A percentile compares a stretch with the other conserved stretches of the same genome.
phyloP scores from a whole-genome alignment of 352 stramenopile species.

The Stramenopiles sp. region DNA sequence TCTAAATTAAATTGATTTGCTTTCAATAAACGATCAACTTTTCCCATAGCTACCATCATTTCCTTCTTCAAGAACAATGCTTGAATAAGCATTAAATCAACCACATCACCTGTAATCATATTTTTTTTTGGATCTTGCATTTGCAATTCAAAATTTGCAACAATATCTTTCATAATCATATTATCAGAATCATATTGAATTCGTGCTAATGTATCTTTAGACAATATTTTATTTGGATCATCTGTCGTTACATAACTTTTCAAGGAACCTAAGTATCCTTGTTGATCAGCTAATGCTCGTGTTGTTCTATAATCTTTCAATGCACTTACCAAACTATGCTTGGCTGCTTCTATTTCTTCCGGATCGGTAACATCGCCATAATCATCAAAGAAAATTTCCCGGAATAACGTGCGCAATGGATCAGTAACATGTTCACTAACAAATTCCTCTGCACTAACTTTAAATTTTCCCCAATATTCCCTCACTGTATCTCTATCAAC shows the following conservation, averaged over 20 bases:
- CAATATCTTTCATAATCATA: background rate
- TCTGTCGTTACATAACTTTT: background rate
- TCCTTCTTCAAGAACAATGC: background rate
- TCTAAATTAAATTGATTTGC: background rate
- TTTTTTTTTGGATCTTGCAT: background rate
- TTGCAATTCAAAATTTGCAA: background rate
- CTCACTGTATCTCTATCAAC: background rate
- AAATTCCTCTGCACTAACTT: background rate
- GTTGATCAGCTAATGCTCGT: background rate
- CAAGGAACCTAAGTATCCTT: background rate
- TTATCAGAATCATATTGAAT: background rate
- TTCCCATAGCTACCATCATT: background rate
- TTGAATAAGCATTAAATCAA: background rate
- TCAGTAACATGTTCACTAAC: background rate
- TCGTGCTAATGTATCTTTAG: background rate
- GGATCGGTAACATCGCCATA: background rate
- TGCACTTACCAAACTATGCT: background rate
- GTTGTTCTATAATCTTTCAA: background rate
- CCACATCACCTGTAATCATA: background rate
- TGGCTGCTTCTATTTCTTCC: background rate
- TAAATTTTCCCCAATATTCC: background rate
- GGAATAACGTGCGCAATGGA: background rate
- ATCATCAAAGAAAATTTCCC: background rate
- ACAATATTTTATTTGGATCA: background rate
- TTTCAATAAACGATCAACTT: background rate